These are phyloP conservation scores for Apium graveolens DNA, from an alignment of 129 eudicot species.

Conservation along the genomic window DNA sequence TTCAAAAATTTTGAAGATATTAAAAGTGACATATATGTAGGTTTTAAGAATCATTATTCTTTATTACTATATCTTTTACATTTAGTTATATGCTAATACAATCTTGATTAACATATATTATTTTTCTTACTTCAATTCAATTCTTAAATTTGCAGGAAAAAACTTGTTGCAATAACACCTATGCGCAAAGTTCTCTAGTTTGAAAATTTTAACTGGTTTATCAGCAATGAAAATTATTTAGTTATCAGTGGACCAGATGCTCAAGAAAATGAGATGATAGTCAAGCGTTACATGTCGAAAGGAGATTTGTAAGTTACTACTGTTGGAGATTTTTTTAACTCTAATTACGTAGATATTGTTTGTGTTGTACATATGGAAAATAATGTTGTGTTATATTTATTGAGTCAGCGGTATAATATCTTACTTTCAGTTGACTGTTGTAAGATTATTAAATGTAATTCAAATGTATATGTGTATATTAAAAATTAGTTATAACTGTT, in stretches of 20 bases:
- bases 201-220: conserved; percentile 96
- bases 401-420: not conserved
- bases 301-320: conserved; percentile 77
- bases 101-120: not conserved
- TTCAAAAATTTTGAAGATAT: no score
- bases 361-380: not conserved
- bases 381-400: not conserved
- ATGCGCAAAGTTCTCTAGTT: conserved; percentile 99
- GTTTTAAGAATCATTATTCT: not conserved
- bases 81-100: not conserved
- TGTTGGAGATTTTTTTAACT: not conserved
- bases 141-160: conserved; percentile 54
- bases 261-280: conserved; percentile 98
- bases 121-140: not conserved
- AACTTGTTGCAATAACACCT: conserved; percentile 74
- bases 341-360: not conserved
- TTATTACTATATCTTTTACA: not conserved
- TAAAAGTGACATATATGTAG: not conserved
- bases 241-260: conserved; percentile 98
- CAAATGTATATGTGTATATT: not conserved
- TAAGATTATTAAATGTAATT: not conserved
- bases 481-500: not conserved
- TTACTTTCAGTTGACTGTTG: not conserved
- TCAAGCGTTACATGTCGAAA: conserved; percentile 96
- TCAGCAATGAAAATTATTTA: conserved; percentile 94